Conservation (phyloP, 2,329 filamentous ascomycete genomes). For the Diaporthe amygdali region DNA sequence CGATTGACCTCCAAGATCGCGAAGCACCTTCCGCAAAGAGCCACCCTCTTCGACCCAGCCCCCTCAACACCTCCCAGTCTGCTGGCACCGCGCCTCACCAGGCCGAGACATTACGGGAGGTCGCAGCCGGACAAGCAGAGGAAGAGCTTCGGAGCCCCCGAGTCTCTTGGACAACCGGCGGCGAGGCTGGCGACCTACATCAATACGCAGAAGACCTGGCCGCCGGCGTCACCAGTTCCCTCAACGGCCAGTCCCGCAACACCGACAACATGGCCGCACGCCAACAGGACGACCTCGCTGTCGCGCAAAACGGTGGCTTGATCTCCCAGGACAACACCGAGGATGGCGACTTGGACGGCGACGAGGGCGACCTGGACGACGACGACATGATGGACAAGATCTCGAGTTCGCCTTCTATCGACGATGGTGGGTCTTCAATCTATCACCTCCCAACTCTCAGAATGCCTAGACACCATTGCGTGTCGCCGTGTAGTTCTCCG, state of each 20-base stretch:
- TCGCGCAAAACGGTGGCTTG: conserved; percentile 66
- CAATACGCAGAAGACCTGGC: conserved; percentile 52
- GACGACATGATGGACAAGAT: conserved; percentile 98
- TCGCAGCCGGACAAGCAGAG: conserved; percentile 76
- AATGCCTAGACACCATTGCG: conserved; percentile 43
- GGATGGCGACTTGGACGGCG: conserved; percentile 70
- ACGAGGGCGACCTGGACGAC: conserved; percentile 74
- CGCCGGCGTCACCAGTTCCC: conserved; percentile 44
- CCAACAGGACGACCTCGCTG: conserved; percentile 62
- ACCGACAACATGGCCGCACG: conserved; percentile 36
- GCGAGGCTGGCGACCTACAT: conserved; percentile 46
- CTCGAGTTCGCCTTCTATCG: conserved; percentile 97
- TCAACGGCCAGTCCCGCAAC: conserved; percentile 36
- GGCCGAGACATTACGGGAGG: conserved; percentile 80
- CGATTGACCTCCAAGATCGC: conserved; percentile 90
- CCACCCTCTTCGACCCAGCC: conserved; percentile 63
- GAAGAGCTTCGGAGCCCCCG: conserved; percentile 71
- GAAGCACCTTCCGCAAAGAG: conserved; percentile 83
- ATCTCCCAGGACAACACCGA: conserved; percentile 52
- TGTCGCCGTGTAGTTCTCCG: conserved; percentile 35
- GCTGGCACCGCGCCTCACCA: conserved; percentile 72
- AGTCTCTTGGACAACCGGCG: conserved; percentile 56
- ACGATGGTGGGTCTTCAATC: conserved; percentile 86
- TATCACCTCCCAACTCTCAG: conserved; percentile 43
- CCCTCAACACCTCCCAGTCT: conserved; percentile 55